phyloP scores from a whole-genome alignment of 1,284 basidiomycete genomes.

The Schizophyllum amplum region DNA sequence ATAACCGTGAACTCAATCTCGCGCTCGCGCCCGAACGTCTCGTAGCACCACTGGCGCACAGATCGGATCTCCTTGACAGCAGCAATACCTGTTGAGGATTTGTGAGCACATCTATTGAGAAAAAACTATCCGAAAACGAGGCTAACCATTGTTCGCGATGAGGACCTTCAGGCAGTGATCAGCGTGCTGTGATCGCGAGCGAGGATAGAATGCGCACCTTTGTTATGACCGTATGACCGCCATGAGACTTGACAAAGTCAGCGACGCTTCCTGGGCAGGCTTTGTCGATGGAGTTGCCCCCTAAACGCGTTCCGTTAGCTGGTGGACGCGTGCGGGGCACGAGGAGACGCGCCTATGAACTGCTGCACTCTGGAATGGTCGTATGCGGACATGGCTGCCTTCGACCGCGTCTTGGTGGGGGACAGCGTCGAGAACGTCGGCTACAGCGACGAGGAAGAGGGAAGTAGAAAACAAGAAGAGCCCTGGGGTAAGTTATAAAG shows the following conservation, averaged over 20 bases:
- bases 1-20: constrained; percentile 99
- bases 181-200: neutral
- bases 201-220: constrained; percentile 55
- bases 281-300: constrained; percentile 85
- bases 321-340: constrained; percentile 7
- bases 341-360: constrained; percentile 63
- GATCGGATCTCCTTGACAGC: constrained; percentile 99
- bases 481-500: neutral
- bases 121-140: neutral
- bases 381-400: constrained; percentile 48
- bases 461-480: neutral
- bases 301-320: constrained; percentile 34
- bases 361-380: constrained; percentile 79
- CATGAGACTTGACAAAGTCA: constrained; percentile 89
- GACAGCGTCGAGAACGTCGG: neutral
- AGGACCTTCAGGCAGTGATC: constrained; percentile 55
- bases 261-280: constrained; percentile 75
- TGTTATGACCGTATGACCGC: constrained; percentile 97
- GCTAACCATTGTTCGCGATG: constrained; percentile 89
- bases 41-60: constrained; percentile 99
- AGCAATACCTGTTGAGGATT: constrained; percentile 69
- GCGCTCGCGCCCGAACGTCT: constrained; percentile 95
- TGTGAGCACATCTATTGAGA: constrained; percentile 16
- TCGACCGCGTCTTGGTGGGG: neutral
- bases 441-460: neutral